Evolutionary conservation across 2,329 filamentous ascomycete species (phyloP).

Genomic region (Fusarium sp.): DNA sequence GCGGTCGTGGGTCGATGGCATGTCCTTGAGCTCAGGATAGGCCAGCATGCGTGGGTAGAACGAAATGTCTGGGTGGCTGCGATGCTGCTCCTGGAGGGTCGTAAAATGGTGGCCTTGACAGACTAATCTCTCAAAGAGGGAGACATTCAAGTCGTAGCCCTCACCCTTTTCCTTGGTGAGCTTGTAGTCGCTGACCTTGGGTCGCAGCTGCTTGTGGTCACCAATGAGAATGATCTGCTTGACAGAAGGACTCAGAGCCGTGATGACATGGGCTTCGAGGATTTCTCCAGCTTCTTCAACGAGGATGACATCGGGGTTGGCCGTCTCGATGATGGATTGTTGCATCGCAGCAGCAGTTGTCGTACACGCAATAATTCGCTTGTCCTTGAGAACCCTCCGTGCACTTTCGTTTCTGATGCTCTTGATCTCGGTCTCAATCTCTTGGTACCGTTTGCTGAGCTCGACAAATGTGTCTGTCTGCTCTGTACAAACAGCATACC

Average conservation of each 20-base stretch:
- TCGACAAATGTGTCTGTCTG: slow-evolving; percentile 55
- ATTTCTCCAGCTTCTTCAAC: slow-evolving; percentile 83
- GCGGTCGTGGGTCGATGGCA: slow-evolving; percentile 59
- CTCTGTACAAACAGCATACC: slow-evolving; percentile 61
- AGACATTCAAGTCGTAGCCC: slow-evolving; percentile 75
- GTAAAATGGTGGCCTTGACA: slow-evolving; percentile 63
- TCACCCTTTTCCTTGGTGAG: slow-evolving; percentile 73
- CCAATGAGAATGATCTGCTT: slow-evolving; percentile 78
- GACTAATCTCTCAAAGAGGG: slow-evolving; percentile 77
- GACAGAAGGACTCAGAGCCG: slow-evolving; percentile 65
- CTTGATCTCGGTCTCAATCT: slow-evolving; percentile 54
- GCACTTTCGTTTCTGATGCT: slow-evolving; percentile 58
- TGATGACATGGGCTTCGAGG: slow-evolving; percentile 72
- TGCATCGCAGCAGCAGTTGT: slow-evolving; percentile 78
- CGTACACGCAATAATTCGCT: slow-evolving; percentile 76
- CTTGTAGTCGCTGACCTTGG: slow-evolving; percentile 71
- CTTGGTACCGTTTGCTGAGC: slow-evolving; percentile 56
- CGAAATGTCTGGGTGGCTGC: slow-evolving; percentile 78
- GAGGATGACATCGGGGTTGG: slow-evolving; percentile 69
- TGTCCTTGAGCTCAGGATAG: slow-evolving; percentile 72
- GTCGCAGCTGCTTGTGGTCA: slow-evolving; percentile 79
- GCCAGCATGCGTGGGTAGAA: slow-evolving; percentile 66
- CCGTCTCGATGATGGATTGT: slow-evolving; percentile 63
- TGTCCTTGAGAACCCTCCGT: slow-evolving; percentile 59
- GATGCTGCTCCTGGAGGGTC: slow-evolving; percentile 71